phyloP scores from a whole-genome alignment of 805 yeast genomes.

The Candida coleopterorum region DNA sequence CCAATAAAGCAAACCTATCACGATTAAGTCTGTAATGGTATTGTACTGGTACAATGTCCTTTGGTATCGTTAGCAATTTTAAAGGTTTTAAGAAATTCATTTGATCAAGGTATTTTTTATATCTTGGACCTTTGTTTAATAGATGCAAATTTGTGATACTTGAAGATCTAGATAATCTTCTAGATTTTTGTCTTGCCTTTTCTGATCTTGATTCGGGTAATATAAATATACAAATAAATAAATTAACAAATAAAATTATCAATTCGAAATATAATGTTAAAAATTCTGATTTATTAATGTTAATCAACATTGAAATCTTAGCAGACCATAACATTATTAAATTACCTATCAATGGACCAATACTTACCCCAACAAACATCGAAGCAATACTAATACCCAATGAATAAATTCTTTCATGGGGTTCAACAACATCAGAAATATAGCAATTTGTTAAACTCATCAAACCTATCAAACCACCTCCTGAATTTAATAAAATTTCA shows the following conservation, averaged over 20 bases:
- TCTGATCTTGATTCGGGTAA: conserved; percentile 64
- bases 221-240: conserved; percentile 23
- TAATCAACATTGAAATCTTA: conserved; percentile 5
- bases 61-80: conserved; percentile 50
- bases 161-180: conserved; percentile 29
- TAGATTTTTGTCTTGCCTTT: conserved; percentile 49
- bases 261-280: conserved; percentile 29
- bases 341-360: conserved; percentile 63
- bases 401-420: conserved; percentile 51
- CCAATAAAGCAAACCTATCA: conserved; percentile 37
- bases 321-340: conserved; percentile 12
- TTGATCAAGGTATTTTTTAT: conserved; percentile 2
- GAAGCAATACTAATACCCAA: conserved; percentile 59
- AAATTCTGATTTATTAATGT: conserved; percentile 22
- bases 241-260: conserved; percentile 27
- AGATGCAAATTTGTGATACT: conserved; percentile 13
- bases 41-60: conserved; percentile 20
- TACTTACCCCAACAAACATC: conserved; percentile 54
- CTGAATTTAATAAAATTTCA: conserved; percentile 42
- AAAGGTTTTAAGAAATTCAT: conserved; percentile 42
- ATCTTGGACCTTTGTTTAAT: not conserved
- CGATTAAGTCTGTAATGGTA: conserved; percentile 14
- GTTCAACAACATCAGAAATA: conserved; percentile 66
- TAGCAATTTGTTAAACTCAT: conserved; percentile 63
- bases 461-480: conserved; percentile 61